Conservation (phyloP, 1,139 yeast species). For the Ashbya aceris region DNA sequence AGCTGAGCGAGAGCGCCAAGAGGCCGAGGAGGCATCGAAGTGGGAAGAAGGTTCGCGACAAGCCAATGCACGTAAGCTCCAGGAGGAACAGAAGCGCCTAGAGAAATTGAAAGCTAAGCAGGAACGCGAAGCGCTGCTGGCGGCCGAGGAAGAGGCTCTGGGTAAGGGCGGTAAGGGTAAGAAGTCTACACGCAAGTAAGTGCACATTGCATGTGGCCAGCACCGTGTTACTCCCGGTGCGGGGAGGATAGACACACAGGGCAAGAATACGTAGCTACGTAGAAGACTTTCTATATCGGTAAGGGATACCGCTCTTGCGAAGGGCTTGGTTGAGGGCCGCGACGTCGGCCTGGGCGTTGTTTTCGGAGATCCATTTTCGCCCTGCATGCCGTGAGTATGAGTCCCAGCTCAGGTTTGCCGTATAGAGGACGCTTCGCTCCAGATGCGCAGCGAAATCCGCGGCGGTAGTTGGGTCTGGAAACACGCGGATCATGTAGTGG, state of each 20-base stretch:
- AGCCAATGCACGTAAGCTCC: conserved; percentile 19
- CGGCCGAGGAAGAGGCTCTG: conserved; percentile 26
- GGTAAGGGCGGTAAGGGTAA: conserved; percentile 23
- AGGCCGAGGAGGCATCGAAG: conserved; percentile 26
- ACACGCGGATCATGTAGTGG: conserved; percentile 31
- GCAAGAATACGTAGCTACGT: too few relatives aligned
- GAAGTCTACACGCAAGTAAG: conserved; percentile 6
- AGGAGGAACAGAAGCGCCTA: conserved; percentile 25
- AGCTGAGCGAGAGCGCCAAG: conserved; percentile 18
- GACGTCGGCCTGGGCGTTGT: too few relatives aligned
- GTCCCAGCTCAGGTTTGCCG: conserved; percentile 21
- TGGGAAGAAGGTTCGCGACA: conserved; percentile 33
- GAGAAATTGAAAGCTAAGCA: conserved; percentile 25
- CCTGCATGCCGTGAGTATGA: not conserved
- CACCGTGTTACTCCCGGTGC: too few relatives aligned
- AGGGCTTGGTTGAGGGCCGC: too few relatives aligned
- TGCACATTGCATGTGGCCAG: too few relatives aligned
- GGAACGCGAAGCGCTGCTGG: conserved; percentile 27
- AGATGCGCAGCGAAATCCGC: conserved; percentile 30
- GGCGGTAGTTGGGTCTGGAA: conserved; percentile 35
- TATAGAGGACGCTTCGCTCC: conserved; percentile 26
- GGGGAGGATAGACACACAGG: too few relatives aligned
- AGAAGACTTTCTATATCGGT: too few relatives aligned
- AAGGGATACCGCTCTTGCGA: too few relatives aligned
- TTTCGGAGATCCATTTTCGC: too few relatives aligned